These are phyloP conservation scores for Nakaseomyces uthaithaninus DNA, from an alignment of 1,139 yeast species.

Conservation along the genomic window DNA sequence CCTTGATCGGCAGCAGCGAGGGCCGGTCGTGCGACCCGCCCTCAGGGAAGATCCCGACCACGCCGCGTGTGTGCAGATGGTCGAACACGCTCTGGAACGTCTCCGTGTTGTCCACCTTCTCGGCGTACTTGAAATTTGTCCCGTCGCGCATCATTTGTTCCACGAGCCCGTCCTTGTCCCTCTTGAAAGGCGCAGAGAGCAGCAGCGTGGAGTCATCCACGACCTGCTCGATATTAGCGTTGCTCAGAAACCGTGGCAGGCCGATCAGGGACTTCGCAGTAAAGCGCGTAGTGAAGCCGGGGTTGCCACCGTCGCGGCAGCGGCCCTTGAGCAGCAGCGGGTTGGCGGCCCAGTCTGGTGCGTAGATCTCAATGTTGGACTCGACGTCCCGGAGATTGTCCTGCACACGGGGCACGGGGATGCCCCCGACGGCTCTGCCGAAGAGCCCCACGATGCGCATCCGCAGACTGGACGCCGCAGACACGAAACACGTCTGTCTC, in stretches of 20 bases:
- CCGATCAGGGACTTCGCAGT: slow-evolving; percentile 53
- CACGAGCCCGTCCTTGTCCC: slow-evolving; percentile 29
- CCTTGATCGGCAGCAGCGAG: slow-evolving; percentile 62
- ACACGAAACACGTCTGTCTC: slow-evolving; percentile 47
- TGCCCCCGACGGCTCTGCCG: slow-evolving; percentile 52
- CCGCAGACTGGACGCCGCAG: slow-evolving; percentile 58
- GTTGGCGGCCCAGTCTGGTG: slow-evolving; percentile 35
- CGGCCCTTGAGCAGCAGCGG: slow-evolving; percentile 28
- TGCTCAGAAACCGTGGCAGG: slow-evolving; percentile 51
- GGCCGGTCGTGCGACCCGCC: slow-evolving; percentile 71
- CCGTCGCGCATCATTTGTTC: slow-evolving; percentile 40
- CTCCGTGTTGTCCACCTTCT: slow-evolving; percentile 52
- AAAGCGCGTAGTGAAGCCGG: slow-evolving; percentile 35
- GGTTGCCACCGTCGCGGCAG: slow-evolving; percentile 9
- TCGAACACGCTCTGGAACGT: slow-evolving; percentile 58
- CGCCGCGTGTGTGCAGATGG: slow-evolving; percentile 48
- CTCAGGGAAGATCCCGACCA: slow-evolving; percentile 68
- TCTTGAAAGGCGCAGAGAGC: slow-evolving; percentile 43
- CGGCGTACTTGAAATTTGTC: slow-evolving; percentile 48
- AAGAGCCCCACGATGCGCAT: slow-evolving; percentile 47
- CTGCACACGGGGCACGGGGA: slow-evolving; percentile 70
- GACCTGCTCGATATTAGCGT: slow-evolving; percentile 45
- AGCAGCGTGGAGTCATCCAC: slow-evolving; percentile 46
- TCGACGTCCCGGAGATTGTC: slow-evolving; percentile 44
- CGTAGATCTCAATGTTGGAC: slow-evolving; percentile 39